Evolutionary conservation across 768 basidiomycete species (phyloP).

Genomic region (Russula brevipes): DNA sequence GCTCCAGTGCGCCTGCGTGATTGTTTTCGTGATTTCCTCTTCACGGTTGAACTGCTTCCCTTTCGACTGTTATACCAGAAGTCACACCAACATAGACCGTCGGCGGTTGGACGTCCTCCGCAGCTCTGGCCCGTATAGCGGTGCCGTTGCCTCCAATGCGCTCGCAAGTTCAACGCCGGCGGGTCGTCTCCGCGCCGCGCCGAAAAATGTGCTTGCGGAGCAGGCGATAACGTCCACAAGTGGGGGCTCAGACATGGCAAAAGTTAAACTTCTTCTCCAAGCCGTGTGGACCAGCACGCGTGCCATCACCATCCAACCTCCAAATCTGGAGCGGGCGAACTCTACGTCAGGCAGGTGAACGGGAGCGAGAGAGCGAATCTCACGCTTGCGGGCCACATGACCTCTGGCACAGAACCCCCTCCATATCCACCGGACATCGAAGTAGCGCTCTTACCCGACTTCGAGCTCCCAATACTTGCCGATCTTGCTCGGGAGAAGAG

Average conservation of each 20-base stretch:
- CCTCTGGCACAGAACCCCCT: too few species aligned
- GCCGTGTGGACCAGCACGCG: background rate
- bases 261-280: background rate
- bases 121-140: background rate
- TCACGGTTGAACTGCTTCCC: background rate
- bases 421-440: background rate
- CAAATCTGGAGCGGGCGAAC: background rate
- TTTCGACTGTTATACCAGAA: background rate
- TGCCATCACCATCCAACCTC: background rate
- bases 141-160: background rate
- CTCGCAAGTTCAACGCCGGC: background rate
- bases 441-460: background rate
- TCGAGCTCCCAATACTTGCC: background rate
- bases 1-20: background rate
- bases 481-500: background rate
- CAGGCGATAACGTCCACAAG: too few species aligned
- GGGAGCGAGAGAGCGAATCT: background rate
- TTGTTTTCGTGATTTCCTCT: background rate
- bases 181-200: background rate
- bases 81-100: background rate
- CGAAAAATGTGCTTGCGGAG: too few species aligned
- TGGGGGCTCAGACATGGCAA: too few species aligned
- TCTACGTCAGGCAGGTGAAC: too few species aligned
- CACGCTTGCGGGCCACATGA: background rate
- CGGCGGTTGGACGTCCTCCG: background rate